Base-by-base conservation (phyloP, 257 asterid genomes). In the Solanum commersonii region DNA sequence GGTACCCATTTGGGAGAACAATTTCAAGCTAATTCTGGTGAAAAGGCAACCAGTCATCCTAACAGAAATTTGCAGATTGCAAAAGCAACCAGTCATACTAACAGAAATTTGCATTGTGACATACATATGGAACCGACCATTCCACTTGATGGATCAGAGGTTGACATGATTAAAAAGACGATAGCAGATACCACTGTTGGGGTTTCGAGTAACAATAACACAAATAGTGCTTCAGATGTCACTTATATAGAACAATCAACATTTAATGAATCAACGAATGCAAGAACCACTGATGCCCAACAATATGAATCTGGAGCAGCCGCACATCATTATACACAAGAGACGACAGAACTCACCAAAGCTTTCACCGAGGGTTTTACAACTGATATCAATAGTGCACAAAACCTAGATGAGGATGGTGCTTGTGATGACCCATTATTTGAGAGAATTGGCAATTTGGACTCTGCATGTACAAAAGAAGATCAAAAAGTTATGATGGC, bases 401-500 rank as follows among this genome's bases (percentile, higher is more conserved):
- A 77, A 31, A 87, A 91, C 29, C 63, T 89, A 84, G 76, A 77
- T 23, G 87, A 83, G 88, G 94, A 88, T 78, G 89, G 91, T 82
- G 65, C 31, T 44, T 83, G 44, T 87, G 91, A 88, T 85, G 82
- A 22, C 85, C 67, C 70, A 84, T 77, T 91, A 65, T 63, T 86
- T 74, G 91, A 87, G 77, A 86, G 73, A 84, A 29, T 71, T 9
- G 88, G 71, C 73, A 88, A 88, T 44, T 44, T 89, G 79, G 79
- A 88, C 44, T 86, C 78, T 73, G 37, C 84, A 81, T 85, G 89
- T 87, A 83, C 63, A 79, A 87, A 88, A 89, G 89, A 89, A 84
- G 94, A 91, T 74, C 92, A 89, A 37, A 91, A 91, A 60, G 90
- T 91, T 46, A 79, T 90, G 84, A 91, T 93, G 88, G 95, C 91